These are phyloP conservation scores for Ceratocystis lukuohia DNA, from an alignment of 2,329 filamentous ascomycete genomes.

Conservation along the genomic window DNA sequence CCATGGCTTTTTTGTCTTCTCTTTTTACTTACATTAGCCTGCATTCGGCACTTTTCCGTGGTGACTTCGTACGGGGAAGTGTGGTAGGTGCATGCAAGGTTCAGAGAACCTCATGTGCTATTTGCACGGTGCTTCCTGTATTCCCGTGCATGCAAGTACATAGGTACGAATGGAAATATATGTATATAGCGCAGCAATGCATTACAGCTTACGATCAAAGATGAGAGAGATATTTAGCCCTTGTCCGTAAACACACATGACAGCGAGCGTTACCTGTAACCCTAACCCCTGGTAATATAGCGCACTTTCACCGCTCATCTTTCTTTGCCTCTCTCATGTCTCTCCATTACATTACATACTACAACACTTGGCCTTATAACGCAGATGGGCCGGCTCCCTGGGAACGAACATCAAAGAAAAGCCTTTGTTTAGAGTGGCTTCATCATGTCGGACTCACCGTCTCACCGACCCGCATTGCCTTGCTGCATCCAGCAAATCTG, in stretches of 20 bases:
- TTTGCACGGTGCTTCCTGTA: background rate
- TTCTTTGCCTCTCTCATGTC: background rate
- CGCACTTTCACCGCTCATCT: background rate
- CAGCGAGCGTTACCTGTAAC: no score
- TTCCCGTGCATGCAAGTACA: background rate
- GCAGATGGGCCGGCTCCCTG: background rate
- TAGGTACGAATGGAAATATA: no score
- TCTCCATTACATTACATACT: background rate
- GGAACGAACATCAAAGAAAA: background rate
- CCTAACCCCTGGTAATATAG: no score
- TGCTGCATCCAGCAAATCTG: no score
- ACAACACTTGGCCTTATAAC: background rate
- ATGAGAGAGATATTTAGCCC: no score
- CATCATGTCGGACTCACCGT: background rate
- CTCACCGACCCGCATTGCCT: background rate
- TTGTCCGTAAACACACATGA: no score
- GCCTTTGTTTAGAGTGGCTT: background rate
- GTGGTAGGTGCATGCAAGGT: no score
- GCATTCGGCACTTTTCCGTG: background rate
- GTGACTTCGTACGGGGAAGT: background rate
- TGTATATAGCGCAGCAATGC: no score
- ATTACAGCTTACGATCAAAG: no score
- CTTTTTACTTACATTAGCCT: background rate
- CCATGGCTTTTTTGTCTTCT: no score
- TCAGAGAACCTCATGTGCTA: background rate